A percentile compares a stretch with the other conserved stretches of the same genome.
Conservation (phyloP, 2,329 filamentous ascomycete genomes). For the Cryphonectria parasitica region DNA sequence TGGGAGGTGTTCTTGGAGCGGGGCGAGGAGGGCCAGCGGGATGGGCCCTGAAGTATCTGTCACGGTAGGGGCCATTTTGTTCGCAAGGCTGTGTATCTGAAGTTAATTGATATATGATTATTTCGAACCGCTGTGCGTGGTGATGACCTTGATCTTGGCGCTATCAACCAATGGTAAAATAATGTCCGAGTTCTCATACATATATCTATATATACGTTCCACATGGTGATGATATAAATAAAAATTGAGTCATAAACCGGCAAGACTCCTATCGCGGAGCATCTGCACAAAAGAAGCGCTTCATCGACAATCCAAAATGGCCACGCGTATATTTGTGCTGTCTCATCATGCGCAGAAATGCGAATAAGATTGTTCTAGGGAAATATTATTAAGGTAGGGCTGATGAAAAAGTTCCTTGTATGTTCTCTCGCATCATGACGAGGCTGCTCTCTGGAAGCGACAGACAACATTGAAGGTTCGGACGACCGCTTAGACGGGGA, state of each 20-base stretch:
- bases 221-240: background rate
- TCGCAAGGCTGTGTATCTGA: background rate
- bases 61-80: constrained; percentile 27
- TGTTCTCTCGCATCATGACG: background rate
- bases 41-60: constrained; percentile 32
- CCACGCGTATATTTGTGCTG: background rate
- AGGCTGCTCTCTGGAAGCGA: background rate
- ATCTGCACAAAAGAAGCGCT: background rate
- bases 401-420: background rate
- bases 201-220: background rate
- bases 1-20: constrained; percentile 57
- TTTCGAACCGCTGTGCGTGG: background rate
- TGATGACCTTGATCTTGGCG: background rate
- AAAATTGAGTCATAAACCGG: constrained; percentile 5
- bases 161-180: background rate
- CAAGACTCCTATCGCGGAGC: constrained; percentile 4
- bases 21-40: constrained; percentile 44
- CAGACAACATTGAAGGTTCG: too few species aligned
- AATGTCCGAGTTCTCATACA: background rate
- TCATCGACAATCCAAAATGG: background rate
- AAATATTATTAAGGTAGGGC: background rate
- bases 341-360: background rate
- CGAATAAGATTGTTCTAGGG: background rate
- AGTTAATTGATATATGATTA: too few species aligned
- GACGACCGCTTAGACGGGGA: background rate